Evolutionary conservation across 176 grass and related monocot genomes (phyloP), one percentile per base, ranked within the genome.

Genomic region (Cymbopogon citratus): DNA sequence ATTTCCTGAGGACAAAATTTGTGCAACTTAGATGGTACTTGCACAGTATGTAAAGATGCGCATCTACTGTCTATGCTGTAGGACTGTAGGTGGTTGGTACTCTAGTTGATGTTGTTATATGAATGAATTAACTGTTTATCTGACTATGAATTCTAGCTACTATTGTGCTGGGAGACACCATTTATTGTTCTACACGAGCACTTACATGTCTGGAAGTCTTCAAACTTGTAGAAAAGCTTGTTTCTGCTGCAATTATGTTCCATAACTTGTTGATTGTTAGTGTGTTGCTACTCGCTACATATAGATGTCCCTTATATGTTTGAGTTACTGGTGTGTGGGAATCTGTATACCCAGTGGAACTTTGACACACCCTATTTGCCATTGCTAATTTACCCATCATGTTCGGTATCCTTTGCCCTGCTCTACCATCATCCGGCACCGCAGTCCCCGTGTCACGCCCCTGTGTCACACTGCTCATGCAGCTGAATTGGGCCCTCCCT

Each of bases 161-260:
- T 82, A 52, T 71, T 9, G 49, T 71, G 23, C 16, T 52, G 27
- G 12, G 34, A 3, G 46, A 43, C 8, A 60, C 45, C 3, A 24
- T 56, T 81, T 69, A 63, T 63, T 69, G 40, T 63, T 75, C 7
- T 73, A 69, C 2, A 34, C 67, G 27, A 12, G 33, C 51, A 29
- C 60, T 40, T 74, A 69, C 61, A 67, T 59, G 56, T 65, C 14
- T 59, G 14, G n/a, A 69, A 81, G 33, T 74, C 48, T 63, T 63
- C 56, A n/a, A 73, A 34, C 27, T 71, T 43, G 18, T 82, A 24
- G 27, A 60, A 83, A 56, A 63, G 7, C 23, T 39, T 54, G 51
- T 49, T 69, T 59, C 51, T 57, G 6, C 66, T 81, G 60, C 60
- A 66, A 74, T 80, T 44, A 2, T 25, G 44, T 40, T 77, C 66